Evolutionary conservation across 78 protist species (phyloP), one percentile per base, ranked within the genome.

Genomic region (Dictyostelium intermedium): DNA sequence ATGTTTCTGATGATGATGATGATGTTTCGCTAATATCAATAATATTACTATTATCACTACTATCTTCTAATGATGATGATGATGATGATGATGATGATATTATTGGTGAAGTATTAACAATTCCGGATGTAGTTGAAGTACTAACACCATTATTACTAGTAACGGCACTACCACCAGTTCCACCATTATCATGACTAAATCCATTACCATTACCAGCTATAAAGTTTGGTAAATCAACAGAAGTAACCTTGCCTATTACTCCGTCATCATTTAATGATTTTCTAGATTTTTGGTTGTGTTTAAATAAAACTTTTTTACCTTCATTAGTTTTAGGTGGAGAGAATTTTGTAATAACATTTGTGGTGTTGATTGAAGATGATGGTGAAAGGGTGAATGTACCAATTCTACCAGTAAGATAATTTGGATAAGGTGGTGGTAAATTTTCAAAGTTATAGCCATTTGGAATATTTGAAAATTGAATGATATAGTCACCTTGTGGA

Each of bases 381-480:
- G n/a, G n/a, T 0, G 82, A 77, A 39, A 77, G 60, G 41, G 34
- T 18, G 11, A 77, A 77, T n/a, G 32, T 20, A 13, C 39, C 60
- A 23, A 47, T 77, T 41, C 60, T 77, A 8, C 82, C 74, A 63
- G 2, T 83, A 6, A 61, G 41, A 63, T 30, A 37, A 20, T 20
- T 63, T 41, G 87, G 79, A 60, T 82, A 56, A 23, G 87, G 79
- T 25, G 30, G 39, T 8, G 79, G 56, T 18, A 20, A 27, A 27
- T 84, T 74, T 18, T 45, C 70, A 45, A 84, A 66, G 27, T 14
- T 70, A 30, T 84, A 84, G 47, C 72, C 53, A 25, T 18, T 16
- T 23, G 91, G 91, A 30, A 84, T 11, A 27, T 83, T 83, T 20
- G 56, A 50, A 69, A 83, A 83, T 3, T 37, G 41, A 41, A 83